Evolutionary conservation across 495 filamentous ascomycete species (phyloP).

Genomic region (Mytilinidion resinicola): DNA sequence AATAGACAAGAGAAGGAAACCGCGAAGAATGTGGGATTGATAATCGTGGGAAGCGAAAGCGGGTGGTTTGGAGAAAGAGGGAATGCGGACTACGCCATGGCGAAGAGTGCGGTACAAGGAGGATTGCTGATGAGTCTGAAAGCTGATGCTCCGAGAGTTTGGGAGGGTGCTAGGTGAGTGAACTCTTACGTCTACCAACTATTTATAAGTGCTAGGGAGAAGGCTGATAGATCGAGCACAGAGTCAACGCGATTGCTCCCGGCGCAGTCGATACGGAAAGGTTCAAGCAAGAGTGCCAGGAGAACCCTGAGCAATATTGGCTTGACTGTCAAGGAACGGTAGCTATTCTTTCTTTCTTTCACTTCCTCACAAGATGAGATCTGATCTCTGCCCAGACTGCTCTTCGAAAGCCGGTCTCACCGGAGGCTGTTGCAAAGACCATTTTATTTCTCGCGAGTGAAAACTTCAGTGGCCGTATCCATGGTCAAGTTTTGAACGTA

Average conservation of each 20-base stretch:
- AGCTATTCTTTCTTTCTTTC: background rate
- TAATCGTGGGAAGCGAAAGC: constrained; percentile 42
- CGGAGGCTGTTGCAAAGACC: constrained; percentile 36
- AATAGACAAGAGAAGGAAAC: constrained; percentile 11
- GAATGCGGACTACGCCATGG: constrained; percentile 39
- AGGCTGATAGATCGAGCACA: background rate
- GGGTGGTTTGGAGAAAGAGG: constrained; percentile 40
- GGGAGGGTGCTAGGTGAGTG: constrained; percentile 20
- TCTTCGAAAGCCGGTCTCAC: constrained; percentile 33
- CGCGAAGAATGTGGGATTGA: constrained; percentile 34
- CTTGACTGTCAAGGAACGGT: constrained; percentile 40
- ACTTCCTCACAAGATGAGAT: background rate
- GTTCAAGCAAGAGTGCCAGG: constrained; percentile 35
- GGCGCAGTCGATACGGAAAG: constrained; percentile 39
- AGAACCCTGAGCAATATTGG: constrained; percentile 35
- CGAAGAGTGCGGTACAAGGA: constrained; percentile 40
- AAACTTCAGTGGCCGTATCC: constrained; percentile 37
- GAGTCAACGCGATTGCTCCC: constrained; percentile 42
- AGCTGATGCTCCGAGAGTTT: constrained; percentile 34
- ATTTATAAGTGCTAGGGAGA: too few relatives aligned
- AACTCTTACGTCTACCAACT: background rate
- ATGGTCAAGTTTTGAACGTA: constrained; percentile 39
- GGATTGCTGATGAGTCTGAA: constrained; percentile 38
- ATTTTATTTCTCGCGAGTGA: constrained; percentile 41
- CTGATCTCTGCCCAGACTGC: constrained; percentile 13